Evolutionary conservation across 495 filamentous ascomycete genomes (phyloP).

Genomic region (Penicillium macrosclerotiorum): DNA sequence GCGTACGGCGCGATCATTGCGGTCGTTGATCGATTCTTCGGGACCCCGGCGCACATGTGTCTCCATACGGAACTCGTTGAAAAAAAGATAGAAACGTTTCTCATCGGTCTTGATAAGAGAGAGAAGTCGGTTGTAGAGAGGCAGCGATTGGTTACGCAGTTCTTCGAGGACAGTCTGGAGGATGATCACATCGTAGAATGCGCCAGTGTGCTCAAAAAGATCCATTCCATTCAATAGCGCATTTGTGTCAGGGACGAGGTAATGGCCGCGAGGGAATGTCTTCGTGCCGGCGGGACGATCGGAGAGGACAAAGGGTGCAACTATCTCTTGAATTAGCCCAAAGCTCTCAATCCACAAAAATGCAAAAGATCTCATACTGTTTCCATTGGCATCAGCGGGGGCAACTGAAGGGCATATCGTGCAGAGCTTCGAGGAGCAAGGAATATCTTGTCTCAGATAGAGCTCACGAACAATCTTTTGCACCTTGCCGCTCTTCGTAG

Average conservation of each 20-base stretch:
- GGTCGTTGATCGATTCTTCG: conserved; percentile 91
- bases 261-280: conserved; percentile 81
- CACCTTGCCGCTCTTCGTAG: conserved; percentile 91
- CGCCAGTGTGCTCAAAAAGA: conserved; percentile 84
- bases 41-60: conserved; percentile 74
- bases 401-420: conserved; percentile 64
- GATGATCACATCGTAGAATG: conserved; percentile 93
- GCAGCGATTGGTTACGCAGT: conserved; percentile 86
- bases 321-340: conserved; percentile 49
- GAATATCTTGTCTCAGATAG: conserved; percentile 94
- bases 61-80: conserved; percentile 95
- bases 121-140: conserved; percentile 90
- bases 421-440: conserved; percentile 92
- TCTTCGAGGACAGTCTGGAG: conserved; percentile 96
- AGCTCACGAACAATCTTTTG: conserved; percentile 97
- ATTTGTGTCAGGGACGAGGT: conserved; percentile 95
- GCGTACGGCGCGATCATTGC: conserved; percentile 90
- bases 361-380: conserved; percentile 48
- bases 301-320: conserved; percentile 80
- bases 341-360: background rate
- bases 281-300: conserved; percentile 80
- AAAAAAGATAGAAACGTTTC: conserved; percentile 97
- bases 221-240: conserved; percentile 95
- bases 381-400: conserved; percentile 74
- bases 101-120: conserved; percentile 88